Base-by-base conservation (phyloP, 371 early-diverging fungal species). In the Syncephalastrum racemosum region DNA sequence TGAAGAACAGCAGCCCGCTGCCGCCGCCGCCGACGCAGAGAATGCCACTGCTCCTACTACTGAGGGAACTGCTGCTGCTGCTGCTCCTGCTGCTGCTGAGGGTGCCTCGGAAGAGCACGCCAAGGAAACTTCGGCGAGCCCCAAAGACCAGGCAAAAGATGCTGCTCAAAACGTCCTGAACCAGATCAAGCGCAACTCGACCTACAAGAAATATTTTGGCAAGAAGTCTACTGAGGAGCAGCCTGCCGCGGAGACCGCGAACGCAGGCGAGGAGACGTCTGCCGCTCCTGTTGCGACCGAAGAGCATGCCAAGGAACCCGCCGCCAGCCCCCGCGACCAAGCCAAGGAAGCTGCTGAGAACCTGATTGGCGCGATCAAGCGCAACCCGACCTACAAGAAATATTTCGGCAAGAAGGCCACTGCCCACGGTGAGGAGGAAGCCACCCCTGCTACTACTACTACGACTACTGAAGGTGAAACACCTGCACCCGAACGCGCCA, bases 171-270 rank as follows among this genome's bases (percentile, higher is more conserved):
- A 67, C 43, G 69, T 75, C n/a, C 59, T 75, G 44, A 70, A 69
- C 31, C 64, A 67, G 20, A 55, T 75, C 50, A 75, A 75, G 53
- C 67, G 67, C 49, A 50, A 63, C 25, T 67, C 76, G 18, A 59
- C 70, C 52, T 59, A 58, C 49, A 63, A 58, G 40, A 71, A 71
- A 46, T 65, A 65, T 48, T 75, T 75, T 53, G 64, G 67, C 16
- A 61, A 73, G 41, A 68, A 72, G 63, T 27, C 27, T 7, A 7
- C 27, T 1, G 27, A 27, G 7, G 64, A 27, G 27, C 27, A 27
- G 27, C 15, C 43, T 31, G 31, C 54, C 24, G 41, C 59, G 0
- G 27, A 53, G 36, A 53, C 56, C 24, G 53, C 55, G 46, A 54
- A 71, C 6, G 44, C 45, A 16, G 25, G 56, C 12, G 60, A 47